Evolutionary conservation across 1,139 yeast species (phyloP).

Genomic region (Chernovozyma aurita): DNA sequence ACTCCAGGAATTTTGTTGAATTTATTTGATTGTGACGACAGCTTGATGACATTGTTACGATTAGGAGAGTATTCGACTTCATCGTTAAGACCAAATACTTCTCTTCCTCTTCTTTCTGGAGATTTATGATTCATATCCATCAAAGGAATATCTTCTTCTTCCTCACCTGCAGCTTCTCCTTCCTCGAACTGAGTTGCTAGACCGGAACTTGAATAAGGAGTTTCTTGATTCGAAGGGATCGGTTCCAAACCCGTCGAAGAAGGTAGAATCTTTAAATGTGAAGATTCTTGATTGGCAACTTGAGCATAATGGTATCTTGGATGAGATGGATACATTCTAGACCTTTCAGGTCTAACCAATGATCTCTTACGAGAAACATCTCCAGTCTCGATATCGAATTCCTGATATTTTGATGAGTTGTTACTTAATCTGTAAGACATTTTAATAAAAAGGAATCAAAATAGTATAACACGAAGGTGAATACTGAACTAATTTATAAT

Average conservation of each 20-base stretch:
- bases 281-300: conserved; percentile 65
- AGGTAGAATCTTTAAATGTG: conserved; percentile 61
- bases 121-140: conserved; percentile 30
- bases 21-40: conserved; percentile 7
- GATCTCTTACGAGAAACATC: conserved; percentile 57
- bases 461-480: no score
- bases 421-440: conserved; percentile 14
- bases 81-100: conserved; percentile 59
- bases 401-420: conserved; percentile 26
- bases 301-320: conserved; percentile 82
- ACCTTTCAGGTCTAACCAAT: conserved; percentile 76
- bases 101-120: conserved; percentile 38
- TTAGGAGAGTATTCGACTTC: conserved; percentile 36
- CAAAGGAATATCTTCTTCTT: conserved; percentile 43
- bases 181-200: conserved; percentile 10
- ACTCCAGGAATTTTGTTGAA: background rate
- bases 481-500: no score
- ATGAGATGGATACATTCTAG: conserved; percentile 59
- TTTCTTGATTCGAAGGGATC: background rate
- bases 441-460: background rate
- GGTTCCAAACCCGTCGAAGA: conserved; percentile 77
- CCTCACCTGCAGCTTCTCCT: conserved; percentile 16
- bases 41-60: conserved; percentile 23
- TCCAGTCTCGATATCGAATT: conserved; percentile 48
- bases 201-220: conserved; percentile 11